Conservation (phyloP, 257 asterid genomes). For the Ballota nigra region DNA sequence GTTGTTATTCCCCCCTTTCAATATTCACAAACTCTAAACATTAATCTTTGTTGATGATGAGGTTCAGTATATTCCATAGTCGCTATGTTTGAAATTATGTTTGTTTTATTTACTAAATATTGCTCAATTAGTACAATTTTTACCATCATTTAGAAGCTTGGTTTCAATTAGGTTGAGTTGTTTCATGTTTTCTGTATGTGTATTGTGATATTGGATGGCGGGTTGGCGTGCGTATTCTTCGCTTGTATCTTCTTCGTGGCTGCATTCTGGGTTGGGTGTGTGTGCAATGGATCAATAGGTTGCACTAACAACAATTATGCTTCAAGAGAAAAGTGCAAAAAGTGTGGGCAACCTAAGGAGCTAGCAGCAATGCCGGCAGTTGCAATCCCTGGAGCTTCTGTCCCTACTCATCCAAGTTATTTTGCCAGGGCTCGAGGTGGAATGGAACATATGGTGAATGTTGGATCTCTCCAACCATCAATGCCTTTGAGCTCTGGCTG, state of each 20-base stretch:
- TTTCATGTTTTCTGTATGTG: constrained; percentile 52
- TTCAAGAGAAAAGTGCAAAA: constrained; percentile 94
- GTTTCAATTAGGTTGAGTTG: constrained; percentile 57
- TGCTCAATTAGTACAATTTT: constrained; percentile 8
- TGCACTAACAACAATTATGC: constrained; percentile 99
- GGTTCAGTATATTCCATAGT: not conserved
- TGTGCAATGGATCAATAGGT: constrained; percentile 83
- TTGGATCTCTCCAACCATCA: constrained; percentile 54
- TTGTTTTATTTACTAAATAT: constrained; percentile 13
- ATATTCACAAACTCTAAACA: not conserved
- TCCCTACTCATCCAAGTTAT: constrained; percentile 76
- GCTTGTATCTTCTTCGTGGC: constrained; percentile 73
- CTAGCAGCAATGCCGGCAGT: constrained; percentile 93
- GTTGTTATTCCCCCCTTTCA: not conserved
- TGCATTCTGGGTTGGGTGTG: constrained; percentile 75
- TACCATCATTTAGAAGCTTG: constrained; percentile 29
- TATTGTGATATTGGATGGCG: constrained; percentile 61
- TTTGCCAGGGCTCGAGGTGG: constrained; percentile 81
- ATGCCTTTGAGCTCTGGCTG: constrained; percentile 61
- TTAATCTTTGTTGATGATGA: constrained; percentile 16
- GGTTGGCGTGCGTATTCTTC: constrained; percentile 82
- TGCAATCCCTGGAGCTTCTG: constrained; percentile 80
- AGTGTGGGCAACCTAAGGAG: constrained; percentile 96
- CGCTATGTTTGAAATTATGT: not conserved
- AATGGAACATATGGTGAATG: constrained; percentile 47